Conservation (phyloP, 345 rosid species). For the Citrus cavaleriei region DNA sequence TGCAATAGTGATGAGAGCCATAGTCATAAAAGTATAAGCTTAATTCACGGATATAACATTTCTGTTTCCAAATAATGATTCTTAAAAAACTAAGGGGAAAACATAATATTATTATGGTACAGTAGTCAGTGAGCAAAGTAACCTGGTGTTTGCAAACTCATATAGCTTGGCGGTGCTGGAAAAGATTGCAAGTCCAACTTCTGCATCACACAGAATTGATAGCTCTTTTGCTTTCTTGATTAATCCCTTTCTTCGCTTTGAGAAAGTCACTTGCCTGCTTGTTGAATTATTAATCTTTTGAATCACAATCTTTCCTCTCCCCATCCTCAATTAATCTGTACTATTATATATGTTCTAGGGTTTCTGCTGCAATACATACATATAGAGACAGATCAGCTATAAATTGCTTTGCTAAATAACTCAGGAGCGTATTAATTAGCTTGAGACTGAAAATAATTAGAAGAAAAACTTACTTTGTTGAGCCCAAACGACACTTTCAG, state of each 20-base stretch:
- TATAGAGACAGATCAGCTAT: not conserved
- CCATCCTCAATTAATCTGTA: constrained; percentile 22
- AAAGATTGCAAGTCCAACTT: constrained; percentile 41
- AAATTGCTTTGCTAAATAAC: not conserved
- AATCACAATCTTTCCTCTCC: constrained; percentile 49
- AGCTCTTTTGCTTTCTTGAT: constrained; percentile 45
- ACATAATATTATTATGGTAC: not conserved
- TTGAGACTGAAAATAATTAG: not conserved
- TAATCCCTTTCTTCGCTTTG: constrained; percentile 46
- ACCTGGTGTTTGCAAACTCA: constrained; percentile 48
- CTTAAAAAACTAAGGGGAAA: not conserved
- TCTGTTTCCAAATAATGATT: not conserved
- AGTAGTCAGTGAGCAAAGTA: not conserved
- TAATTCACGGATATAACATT: not conserved
- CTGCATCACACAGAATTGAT: constrained; percentile 44
- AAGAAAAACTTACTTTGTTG: constrained; percentile 23
- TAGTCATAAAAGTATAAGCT: not conserved
- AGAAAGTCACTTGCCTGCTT: constrained; percentile 49
- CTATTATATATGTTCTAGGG: constrained; percentile 23
- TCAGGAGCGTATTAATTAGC: not conserved
- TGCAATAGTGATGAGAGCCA: not conserved
- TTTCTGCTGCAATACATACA: constrained; percentile 15
- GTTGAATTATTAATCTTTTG: constrained; percentile 40
- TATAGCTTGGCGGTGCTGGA: constrained; percentile 41
- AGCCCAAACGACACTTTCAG: constrained; percentile 4